These are phyloP conservation scores for Helichrysum umbraculigerum DNA, from an alignment of 129 eudicot genomes.

Conservation along the genomic window DNA sequence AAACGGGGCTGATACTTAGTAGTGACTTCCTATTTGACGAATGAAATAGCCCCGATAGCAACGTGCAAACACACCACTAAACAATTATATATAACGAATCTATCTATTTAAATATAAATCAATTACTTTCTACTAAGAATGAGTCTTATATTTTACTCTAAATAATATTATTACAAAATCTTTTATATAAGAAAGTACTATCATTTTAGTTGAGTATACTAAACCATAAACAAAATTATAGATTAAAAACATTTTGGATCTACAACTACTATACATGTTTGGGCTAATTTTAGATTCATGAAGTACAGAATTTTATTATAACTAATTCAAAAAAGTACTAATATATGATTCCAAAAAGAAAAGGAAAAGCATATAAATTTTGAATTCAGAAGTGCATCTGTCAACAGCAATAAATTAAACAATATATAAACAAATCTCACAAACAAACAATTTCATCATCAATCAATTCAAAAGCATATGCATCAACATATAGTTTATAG, in stretches of 20 bases:
- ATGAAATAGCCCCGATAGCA: neutral
- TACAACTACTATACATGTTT: slow-evolving; percentile 1
- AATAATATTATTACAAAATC: neutral
- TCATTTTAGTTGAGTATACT: neutral
- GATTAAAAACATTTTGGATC: neutral
- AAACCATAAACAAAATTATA: neutral
- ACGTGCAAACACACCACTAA: neutral
- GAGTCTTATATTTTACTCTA: neutral
- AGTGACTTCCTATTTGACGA: neutral
- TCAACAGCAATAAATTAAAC: neutral
- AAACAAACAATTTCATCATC: neutral
- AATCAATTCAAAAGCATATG: neutral
- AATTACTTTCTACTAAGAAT: neutral
- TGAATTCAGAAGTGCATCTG: neutral
- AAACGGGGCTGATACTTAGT: neutral
- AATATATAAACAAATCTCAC: neutral
- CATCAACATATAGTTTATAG: neutral
- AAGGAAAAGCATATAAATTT: neutral
- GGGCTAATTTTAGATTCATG: neutral
- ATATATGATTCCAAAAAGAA: neutral
- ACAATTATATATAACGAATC: neutral
- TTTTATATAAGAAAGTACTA: neutral
- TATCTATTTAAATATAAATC: neutral
- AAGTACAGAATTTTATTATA: neutral
- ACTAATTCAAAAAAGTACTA: neutral